Evolutionary conservation across 441 rosid genomes (phyloP), one percentile per base, ranked within the genome.

Genomic region (Brassica balearica): DNA sequence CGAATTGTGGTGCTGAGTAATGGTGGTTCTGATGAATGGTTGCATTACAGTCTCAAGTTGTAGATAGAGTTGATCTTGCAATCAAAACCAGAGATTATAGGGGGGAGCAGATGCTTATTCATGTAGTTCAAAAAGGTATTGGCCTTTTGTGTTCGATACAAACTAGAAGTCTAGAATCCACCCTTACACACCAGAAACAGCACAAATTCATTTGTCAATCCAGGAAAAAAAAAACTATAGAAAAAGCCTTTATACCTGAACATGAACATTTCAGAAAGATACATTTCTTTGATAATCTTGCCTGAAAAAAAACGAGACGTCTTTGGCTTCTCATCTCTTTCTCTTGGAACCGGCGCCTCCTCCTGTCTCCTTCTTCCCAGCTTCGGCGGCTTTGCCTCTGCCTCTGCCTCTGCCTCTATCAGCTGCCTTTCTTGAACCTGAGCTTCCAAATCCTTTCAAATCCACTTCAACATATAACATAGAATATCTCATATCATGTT

Each of bases 381-480:
- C 65, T 22, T 59, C 60, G 0, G 80, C 51, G 71, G 77, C 80
- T 75, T 65, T 75, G 68, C 41, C 41, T 34, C 41, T 43, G 14
- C 73, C 83, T 80, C 69, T 61, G 34, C 82, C 82, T 38, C 78
- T 58, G 41, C 82, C 82, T 75, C 2, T 69, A 65, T 80, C 80
- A 51, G 70, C 61, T 59, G 77, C 48, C 51, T 80, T 80, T 60
- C 71, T 75, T 55, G 80, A 14, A 11, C 83, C 73, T 8, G 80
- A 75, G 69, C 73, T 80, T 32, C 80, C 87, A 12, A 81, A 25
- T 22, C 84, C 87, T 82, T 90, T 95, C 78, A 92, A 76, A 71
- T 90, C 97, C 81, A 95, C 72, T 83, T 93, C 89, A 14, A 95
- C 99, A 19, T 23, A 23, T 23, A 23, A 3, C 70, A 72, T 4